phyloP scores from a whole-genome alignment of 2,329 filamentous ascomycete species.

The Celoporthe dispersa region DNA sequence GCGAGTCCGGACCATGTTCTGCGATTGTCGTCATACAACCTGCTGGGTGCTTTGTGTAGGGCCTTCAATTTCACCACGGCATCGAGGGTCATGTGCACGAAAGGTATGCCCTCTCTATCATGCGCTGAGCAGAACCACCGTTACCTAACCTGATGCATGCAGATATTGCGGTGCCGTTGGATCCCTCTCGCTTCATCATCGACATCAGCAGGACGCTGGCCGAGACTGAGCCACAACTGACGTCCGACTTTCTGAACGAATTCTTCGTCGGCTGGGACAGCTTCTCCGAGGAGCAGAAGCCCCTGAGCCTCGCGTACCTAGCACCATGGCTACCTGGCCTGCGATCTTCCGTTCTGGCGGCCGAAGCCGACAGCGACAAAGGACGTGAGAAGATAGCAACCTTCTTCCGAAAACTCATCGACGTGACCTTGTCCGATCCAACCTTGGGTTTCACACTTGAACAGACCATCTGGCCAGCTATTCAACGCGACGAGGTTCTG shows the following conservation, averaged over 20 bases:
- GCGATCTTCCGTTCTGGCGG: conserved; percentile 61
- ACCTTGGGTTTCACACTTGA: conserved; percentile 64
- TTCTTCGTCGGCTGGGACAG: conserved; percentile 76
- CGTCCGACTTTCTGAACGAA: conserved; percentile 71
- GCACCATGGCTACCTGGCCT: conserved; percentile 69
- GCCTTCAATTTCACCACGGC: conserved; percentile 70
- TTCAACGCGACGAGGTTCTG: conserved; percentile 67
- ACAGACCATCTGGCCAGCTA: conserved; percentile 67
- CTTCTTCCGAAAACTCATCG: conserved; percentile 69
- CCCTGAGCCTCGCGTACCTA: conserved; percentile 70
- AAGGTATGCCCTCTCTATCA: conserved; percentile 49
- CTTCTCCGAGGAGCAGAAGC: conserved; percentile 69
- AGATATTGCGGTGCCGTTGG: conserved; percentile 67
- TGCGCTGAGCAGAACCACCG: background rate
- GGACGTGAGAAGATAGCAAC: conserved; percentile 66
- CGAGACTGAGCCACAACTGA: conserved; percentile 67
- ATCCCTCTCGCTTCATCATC: conserved; percentile 67
- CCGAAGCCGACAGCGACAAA: conserved; percentile 67
- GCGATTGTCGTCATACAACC: conserved; percentile 68
- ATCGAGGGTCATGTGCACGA: conserved; percentile 64
- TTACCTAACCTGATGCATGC: conserved; percentile 13
- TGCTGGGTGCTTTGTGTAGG: conserved; percentile 68
- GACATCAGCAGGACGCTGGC: conserved; percentile 68
- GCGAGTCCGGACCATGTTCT: conserved; percentile 64
- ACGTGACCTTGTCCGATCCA: conserved; percentile 65